Conservation (phyloP, 2,329 filamentous ascomycete genomes). For the Ophiostoma fasciatum region DNA sequence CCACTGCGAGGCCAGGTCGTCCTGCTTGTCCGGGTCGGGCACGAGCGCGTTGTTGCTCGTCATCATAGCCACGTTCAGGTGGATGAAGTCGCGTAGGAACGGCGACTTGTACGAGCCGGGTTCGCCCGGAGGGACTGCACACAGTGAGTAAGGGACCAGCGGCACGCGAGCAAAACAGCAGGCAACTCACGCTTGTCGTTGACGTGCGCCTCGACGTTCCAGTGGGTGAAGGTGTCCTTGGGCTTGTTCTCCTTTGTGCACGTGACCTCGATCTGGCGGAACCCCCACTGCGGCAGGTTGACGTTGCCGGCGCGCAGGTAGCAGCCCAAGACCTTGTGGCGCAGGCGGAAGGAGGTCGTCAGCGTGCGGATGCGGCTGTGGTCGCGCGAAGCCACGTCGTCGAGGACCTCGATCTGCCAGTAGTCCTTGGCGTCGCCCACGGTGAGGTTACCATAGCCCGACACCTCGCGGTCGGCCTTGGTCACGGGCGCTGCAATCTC, state of each 20-base stretch:
- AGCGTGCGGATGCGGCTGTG: constrained; percentile 75
- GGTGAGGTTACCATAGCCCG: constrained; percentile 87
- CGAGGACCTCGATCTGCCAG: constrained; percentile 86
- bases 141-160: no score
- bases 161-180: constrained; percentile 10
- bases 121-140: constrained; percentile 67
- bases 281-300: constrained; percentile 96
- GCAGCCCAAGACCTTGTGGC: constrained; percentile 68
- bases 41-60: constrained; percentile 98
- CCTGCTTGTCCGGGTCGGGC: constrained; percentile 96
- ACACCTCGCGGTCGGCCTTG: constrained; percentile 86
- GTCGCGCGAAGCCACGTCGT: constrained; percentile 76
- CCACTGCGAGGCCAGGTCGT: constrained; percentile 88
- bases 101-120: constrained; percentile 90
- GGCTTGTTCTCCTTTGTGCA: constrained; percentile 90
- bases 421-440: constrained; percentile 96
- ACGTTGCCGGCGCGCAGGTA: constrained; percentile 91
- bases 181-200: constrained; percentile 67
- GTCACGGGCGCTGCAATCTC: constrained; percentile 75
- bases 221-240: constrained; percentile 88
- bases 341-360: constrained; percentile 83
- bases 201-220: constrained; percentile 92
- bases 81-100: constrained; percentile 94
- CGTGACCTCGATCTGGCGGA: constrained; percentile 97
- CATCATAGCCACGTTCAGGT: constrained; percentile 99